Percentiles rank a stretch among this genome's conserved stretches.
Conservation (phyloP, 192 early-diverging fungal species). For the Rhizophagus sp. region DNA sequence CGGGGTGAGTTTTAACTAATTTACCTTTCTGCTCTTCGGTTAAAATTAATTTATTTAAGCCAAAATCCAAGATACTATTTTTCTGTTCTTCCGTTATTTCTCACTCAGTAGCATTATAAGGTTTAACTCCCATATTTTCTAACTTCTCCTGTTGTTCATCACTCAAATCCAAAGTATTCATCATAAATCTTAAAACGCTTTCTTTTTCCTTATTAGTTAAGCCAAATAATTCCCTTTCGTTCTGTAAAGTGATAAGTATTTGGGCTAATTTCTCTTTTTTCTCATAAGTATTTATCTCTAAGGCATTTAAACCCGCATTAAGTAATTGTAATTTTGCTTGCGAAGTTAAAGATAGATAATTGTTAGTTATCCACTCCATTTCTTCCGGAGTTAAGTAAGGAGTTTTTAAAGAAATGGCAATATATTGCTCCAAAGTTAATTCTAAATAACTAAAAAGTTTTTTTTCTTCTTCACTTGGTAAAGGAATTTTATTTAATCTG, state of each 20-base stretch:
- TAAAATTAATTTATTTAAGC: background rate
- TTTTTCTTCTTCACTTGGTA: conserved; percentile 9
- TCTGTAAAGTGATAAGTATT: background rate
- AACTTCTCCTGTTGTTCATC: too few species aligned
- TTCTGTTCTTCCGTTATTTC: background rate
- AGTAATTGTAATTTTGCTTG: background rate
- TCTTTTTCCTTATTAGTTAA: background rate
- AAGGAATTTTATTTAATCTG: too few species aligned
- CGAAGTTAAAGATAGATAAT: background rate
- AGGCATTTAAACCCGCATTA: background rate
- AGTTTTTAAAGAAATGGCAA: background rate
- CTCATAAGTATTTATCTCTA: background rate
- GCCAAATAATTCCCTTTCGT: background rate
- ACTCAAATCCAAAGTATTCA: too few species aligned
- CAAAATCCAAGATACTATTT: conserved; percentile 14
- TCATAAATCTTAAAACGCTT: background rate
- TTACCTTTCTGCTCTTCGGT: background rate
- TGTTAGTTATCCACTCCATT: background rate
- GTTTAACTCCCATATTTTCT: too few species aligned
- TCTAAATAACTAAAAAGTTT: background rate
- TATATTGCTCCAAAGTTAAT: conserved; percentile 10
- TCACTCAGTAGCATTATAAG: too few species aligned
- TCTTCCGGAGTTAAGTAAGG: conserved; percentile 7
- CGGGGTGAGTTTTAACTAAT: background rate
- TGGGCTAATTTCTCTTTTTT: conserved; percentile 4